These are phyloP conservation scores for Scedosporium minutisporum DNA, from an alignment of 2,329 filamentous ascomycete species.

Conservation along the genomic window DNA sequence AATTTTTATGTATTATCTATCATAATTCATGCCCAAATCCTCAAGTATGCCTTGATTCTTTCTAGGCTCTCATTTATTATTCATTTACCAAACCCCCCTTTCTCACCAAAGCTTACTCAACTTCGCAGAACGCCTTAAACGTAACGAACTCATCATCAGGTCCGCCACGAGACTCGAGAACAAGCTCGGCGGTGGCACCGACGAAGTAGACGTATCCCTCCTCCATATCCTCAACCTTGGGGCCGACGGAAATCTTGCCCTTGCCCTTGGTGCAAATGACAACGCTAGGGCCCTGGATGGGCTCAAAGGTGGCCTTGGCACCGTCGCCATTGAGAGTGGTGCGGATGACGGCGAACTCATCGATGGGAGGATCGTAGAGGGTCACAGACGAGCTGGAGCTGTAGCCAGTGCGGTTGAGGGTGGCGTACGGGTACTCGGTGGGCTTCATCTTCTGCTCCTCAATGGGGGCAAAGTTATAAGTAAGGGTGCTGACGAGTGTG, in stretches of 20 bases:
- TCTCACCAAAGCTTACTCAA: slow-evolving; percentile 31
- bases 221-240: slow-evolving; percentile 65
- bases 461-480: slow-evolving; percentile 91
- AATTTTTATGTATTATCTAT: no score
- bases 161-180: slow-evolving; percentile 58
- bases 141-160: slow-evolving; percentile 66
- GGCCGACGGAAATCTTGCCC: slow-evolving; percentile 77
- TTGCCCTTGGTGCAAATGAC: slow-evolving; percentile 79
- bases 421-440: slow-evolving; percentile 74
- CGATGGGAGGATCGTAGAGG: slow-evolving; percentile 91
- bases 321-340: slow-evolving; percentile 61
- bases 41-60: no score
- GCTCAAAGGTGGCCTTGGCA: slow-evolving; percentile 80
- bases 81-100: no score
- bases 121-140: slow-evolving; percentile 91
- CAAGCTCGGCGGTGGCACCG: slow-evolving; percentile 74
- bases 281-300: slow-evolving; percentile 80
- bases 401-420: slow-evolving; percentile 73
- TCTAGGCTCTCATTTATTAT: no score
- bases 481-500: slow-evolving; percentile 83
- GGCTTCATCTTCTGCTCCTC: slow-evolving; percentile 90
- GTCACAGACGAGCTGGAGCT: slow-evolving; percentile 61
- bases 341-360: slow-evolving; percentile 87
- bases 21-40: no score
- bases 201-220: slow-evolving; percentile 75